These are phyloP conservation scores for Alternaria sp. DNA, from an alignment of 2,329 filamentous ascomycete species.

Conservation along the genomic window DNA sequence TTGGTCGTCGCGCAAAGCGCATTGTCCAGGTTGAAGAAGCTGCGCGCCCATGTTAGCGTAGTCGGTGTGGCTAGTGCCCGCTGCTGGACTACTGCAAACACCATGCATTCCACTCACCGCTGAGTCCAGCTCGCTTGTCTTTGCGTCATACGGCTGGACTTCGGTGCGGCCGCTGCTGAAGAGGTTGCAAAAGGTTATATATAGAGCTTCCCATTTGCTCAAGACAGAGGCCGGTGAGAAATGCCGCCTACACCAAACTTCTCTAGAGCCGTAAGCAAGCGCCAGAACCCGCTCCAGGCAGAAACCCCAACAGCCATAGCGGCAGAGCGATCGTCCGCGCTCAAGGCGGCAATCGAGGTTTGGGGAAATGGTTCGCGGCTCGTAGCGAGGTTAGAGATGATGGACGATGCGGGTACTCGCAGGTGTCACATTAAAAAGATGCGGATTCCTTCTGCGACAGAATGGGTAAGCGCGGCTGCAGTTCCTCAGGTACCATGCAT, in stretches of 20 bases:
- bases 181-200: neutral
- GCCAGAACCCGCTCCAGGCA: conserved; percentile 10
- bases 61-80: conserved; percentile 20
- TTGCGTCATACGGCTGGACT: neutral
- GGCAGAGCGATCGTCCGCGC: conserved; percentile 8
- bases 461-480: conserved; percentile 7
- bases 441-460: neutral
- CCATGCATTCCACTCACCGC: conserved; percentile 20
- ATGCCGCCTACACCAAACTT: neutral
- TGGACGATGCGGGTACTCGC: neutral
- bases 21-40: conserved; percentile 8
- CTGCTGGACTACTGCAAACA: conserved; percentile 12
- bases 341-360: neutral
- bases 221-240: conserved; percentile 6
- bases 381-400: conserved; percentile 2
- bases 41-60: conserved; percentile 8
- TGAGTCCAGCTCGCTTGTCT: neutral
- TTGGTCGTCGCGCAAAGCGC: conserved; percentile 1
- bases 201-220: conserved; percentile 7
- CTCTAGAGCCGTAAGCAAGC: neutral
- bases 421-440: neutral
- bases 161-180: neutral
- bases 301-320: conserved; percentile 6
- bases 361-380: neutral
- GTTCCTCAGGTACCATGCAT: conserved; percentile 2